Conservation (phyloP, 2,329 filamentous ascomycete species). For the Cercospora zeae-maydis region DNA sequence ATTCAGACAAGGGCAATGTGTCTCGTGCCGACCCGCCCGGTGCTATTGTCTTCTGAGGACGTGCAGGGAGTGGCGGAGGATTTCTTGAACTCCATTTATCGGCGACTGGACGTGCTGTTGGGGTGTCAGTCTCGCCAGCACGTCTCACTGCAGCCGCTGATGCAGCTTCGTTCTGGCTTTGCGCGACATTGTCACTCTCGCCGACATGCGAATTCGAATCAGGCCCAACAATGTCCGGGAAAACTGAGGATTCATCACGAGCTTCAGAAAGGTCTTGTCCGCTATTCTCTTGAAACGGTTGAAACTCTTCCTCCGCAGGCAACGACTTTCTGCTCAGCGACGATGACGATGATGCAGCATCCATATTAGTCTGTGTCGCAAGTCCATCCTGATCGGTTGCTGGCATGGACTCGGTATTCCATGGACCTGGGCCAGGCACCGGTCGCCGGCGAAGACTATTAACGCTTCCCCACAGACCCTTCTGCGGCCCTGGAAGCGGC, state of each 20-base stretch:
- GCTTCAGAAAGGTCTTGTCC: neutral
- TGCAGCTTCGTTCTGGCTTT: neutral
- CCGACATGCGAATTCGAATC: neutral
- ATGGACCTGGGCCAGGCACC: constrained; percentile 6
- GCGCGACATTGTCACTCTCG: neutral
- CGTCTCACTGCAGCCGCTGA: neutral
- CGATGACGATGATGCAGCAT: too few species aligned
- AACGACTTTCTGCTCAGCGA: neutral
- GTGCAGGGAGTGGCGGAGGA: constrained; percentile 1
- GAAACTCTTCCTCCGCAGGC: constrained; percentile 20
- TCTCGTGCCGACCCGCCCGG: neutral
- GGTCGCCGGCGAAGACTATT: constrained; percentile 20
- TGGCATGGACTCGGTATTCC: neutral
- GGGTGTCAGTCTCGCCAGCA: neutral
- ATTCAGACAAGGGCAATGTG: neutral
- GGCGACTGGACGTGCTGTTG: neutral
- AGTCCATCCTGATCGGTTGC: neutral
- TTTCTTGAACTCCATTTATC: neutral
- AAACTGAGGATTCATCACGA: neutral
- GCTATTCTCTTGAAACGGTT: constrained; percentile 24
- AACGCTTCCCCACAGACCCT: constrained; percentile 19
- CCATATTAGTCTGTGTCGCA: too few species aligned
- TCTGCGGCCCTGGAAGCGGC: constrained; percentile 59
- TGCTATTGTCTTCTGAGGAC: neutral
- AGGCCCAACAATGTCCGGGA: neutral